phyloP scores from a whole-genome alignment of 2,329 filamentous ascomycete species.

The Fusarium keratoplasticum region DNA sequence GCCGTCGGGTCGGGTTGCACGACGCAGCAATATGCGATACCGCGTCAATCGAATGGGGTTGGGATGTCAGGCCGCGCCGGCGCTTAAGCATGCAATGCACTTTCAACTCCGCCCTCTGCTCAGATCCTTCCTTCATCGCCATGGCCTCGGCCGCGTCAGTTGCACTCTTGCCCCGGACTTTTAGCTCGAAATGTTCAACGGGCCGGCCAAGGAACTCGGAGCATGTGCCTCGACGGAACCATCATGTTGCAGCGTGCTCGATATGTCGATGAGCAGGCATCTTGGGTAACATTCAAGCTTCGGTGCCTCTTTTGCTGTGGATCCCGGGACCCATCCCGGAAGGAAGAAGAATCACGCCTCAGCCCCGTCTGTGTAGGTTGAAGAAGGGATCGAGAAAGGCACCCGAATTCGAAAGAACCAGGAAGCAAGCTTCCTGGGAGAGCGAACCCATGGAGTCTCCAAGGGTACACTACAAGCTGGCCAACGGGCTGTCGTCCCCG shows the following conservation, averaged over 20 bases:
- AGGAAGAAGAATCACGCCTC: constrained; percentile 8
- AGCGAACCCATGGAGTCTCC: constrained; percentile 32
- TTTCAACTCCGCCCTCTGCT: constrained; percentile 2
- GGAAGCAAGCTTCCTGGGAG: constrained; percentile 16
- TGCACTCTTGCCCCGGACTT: background rate
- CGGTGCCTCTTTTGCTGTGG: constrained; percentile 12
- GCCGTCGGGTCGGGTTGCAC: constrained; percentile 17
- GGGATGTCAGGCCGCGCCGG: constrained; percentile 30
- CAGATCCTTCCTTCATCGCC: background rate
- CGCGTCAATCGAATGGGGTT: constrained; percentile 26
- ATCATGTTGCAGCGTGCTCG: background rate
- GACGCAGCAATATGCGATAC: constrained; percentile 29
- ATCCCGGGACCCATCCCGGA: constrained; percentile 23
- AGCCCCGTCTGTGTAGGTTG: constrained; percentile 16
- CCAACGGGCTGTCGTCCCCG: constrained; percentile 35
- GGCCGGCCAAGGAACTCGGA: constrained; percentile 3
- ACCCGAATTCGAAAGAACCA: constrained; percentile 22
- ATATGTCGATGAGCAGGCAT: constrained; percentile 1
- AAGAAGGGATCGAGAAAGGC: constrained; percentile 37
- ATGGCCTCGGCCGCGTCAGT: background rate
- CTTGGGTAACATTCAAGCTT: constrained; percentile 10
- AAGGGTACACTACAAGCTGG: constrained; percentile 7
- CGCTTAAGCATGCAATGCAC: constrained; percentile 42
- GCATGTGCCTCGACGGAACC: background rate
- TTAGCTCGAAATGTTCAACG: background rate